Evolutionary conservation across 2,329 filamentous ascomycete genomes (phyloP), one percentile per base, ranked within the genome.

Genomic region (Anthostomella pinea): DNA sequence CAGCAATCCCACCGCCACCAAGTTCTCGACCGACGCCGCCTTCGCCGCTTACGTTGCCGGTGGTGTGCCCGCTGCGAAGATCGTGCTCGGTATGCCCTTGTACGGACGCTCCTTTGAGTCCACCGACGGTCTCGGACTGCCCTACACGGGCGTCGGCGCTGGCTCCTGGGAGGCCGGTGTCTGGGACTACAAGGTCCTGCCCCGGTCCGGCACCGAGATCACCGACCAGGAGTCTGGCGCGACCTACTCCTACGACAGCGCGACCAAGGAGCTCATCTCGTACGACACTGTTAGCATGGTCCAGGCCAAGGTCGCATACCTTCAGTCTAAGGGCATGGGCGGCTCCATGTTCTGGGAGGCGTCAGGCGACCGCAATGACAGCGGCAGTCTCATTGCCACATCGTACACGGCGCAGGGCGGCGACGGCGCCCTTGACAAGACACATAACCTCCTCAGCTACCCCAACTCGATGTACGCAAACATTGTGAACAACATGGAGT

Each of bases 261-360:
- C 51, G 1, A 67, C 70, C 6, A 66, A 73, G 39, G 78, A 79
- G 47, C 76, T 94, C 63, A 70, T 94, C 45, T 81, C 77, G 15
- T 95, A 86, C 58, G 81, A 85, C 56, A 87, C 75, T 2, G 73
- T 79, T 0, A 64, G 68, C 18, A 74, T 82, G 51, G 70, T 80
- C 19, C 59, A 65, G 33, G 56, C 65, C 48, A 94, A 93, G 66
- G 77, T 79, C 5, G 53, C 66, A 3, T 91, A 83, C 58, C 75
- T 89, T 49, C 71, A 74, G 60, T 53, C 63, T 32, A 69, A 72
- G 37, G 73, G 78, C 0, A 69, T 93, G 1, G 86, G 81, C 3
- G 87, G 87, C 16, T 80, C 76, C 19, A 91, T 93, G 85, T 94
- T 86, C 75, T 94, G 87, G 87, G 86, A 93, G 59, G 80, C 77